These are phyloP conservation scores for Globisporangium polare DNA, from an alignment of 352 stramenopile species.

Conservation along the genomic window DNA sequence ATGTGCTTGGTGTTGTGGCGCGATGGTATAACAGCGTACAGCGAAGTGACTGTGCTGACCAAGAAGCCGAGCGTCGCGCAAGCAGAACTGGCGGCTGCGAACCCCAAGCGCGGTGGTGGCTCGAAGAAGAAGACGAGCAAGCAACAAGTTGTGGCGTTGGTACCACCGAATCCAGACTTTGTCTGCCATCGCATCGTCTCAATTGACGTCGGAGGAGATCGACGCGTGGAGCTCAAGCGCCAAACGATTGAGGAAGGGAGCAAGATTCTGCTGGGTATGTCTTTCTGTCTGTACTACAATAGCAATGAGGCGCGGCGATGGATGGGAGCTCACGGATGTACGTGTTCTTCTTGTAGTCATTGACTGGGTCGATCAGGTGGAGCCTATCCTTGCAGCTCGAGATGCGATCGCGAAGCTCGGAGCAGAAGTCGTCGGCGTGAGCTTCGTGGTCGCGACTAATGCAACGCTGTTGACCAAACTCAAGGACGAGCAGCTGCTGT, in stretches of 20 bases:
- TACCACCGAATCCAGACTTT: slow-evolving; percentile 12
- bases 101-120: background rate
- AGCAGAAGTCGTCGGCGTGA: slow-evolving; percentile 45
- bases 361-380: slow-evolving; percentile 53
- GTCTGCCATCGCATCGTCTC: slow-evolving; percentile 26
- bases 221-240: slow-evolving; percentile 28
- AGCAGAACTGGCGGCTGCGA: background rate
- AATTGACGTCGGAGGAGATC: slow-evolving; percentile 21
- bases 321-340: background rate
- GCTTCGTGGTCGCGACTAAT: slow-evolving; percentile 42
- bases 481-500: slow-evolving; percentile 30
- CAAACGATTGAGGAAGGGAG: slow-evolving; percentile 16
- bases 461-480: slow-evolving; percentile 31
- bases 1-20: background rate
- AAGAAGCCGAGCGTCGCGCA: background rate
- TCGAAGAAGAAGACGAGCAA: background rate
- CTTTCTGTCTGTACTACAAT: background rate
- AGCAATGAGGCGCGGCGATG: background rate
- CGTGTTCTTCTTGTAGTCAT: slow-evolving; percentile 20
- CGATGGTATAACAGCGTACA: slow-evolving; percentile 29
- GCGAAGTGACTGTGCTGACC: slow-evolving; percentile 30
- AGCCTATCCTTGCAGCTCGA: slow-evolving; percentile 36
- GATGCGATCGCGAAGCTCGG: slow-evolving; percentile 36
- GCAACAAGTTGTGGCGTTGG: slow-evolving; percentile 1
- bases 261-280: slow-evolving; percentile 30